Conservation (phyloP, 371 early-diverging fungal genomes). For the Mortierella sp. region DNA sequence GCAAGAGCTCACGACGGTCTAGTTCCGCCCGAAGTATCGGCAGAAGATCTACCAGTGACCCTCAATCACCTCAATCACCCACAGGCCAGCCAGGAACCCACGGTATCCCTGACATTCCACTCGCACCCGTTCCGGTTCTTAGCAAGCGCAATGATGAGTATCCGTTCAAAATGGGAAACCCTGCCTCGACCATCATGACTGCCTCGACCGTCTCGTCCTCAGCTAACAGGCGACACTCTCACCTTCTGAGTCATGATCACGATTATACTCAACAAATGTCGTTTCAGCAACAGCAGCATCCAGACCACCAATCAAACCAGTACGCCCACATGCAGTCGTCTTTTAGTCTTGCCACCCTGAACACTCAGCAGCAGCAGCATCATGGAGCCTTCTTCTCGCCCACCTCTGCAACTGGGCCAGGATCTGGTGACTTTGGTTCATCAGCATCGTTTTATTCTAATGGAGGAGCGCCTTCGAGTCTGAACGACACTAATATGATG, state of each 20-base stretch:
- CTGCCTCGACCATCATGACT: slow-evolving; percentile 17
- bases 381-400: slow-evolving; percentile 27
- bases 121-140: slow-evolving; percentile 22
- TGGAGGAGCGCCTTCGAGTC: slow-evolving; percentile 14
- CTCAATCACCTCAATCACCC: slow-evolving; percentile 25
- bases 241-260: slow-evolving; percentile 47
- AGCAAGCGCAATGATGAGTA: slow-evolving; percentile 30
- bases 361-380: slow-evolving; percentile 16
- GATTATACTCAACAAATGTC: slow-evolving; percentile 31
- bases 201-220: slow-evolving; percentile 14
- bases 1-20: slow-evolving; percentile 39
- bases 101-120: slow-evolving; percentile 27
- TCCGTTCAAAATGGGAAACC: slow-evolving; percentile 34
- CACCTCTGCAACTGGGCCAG: slow-evolving; percentile 11
- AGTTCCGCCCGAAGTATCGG: slow-evolving; percentile 43
- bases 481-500: slow-evolving; percentile 27
- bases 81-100: slow-evolving; percentile 3
- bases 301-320: slow-evolving; percentile 11
- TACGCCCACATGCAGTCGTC: slow-evolving; percentile 25
- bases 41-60: slow-evolving; percentile 27
- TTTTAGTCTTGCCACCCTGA: slow-evolving; percentile 24
- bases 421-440: slow-evolving; percentile 30
- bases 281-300: slow-evolving; percentile 13
- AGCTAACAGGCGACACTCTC: slow-evolving; percentile 33
- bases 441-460: slow-evolving; percentile 37